Evolutionary conservation across 2,329 filamentous ascomycete genomes (phyloP), one percentile per base, ranked within the genome.

Genomic region (Aspergillus jensenii): DNA sequence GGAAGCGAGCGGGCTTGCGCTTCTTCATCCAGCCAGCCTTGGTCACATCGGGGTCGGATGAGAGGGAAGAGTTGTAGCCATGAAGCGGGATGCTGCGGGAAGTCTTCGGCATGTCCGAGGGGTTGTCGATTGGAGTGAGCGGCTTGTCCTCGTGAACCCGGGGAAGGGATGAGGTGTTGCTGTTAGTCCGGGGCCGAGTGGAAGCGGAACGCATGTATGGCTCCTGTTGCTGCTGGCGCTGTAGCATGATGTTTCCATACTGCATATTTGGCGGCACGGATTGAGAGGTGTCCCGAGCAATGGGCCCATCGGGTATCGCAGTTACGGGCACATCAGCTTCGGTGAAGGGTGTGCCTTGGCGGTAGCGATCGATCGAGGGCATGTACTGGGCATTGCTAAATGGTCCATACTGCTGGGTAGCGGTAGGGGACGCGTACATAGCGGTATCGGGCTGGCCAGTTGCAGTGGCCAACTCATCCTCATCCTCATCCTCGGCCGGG

Each of bases 261-360:
- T 86, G 88, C 92, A 97, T 96, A 76, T 96, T 88, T 6, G 93
- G 93, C 44, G 93, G 93, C 0, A 97, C 93, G 6, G 93, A 97
- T 74, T 96, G 91, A 27, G 91, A 96, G 47, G 82, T 80, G 68
- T 95, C 89, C 50, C 93, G 88, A 44, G 88, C 82, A 35, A 96
- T 81, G 6, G 90, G 90, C 0, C 89, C 90, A 15, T 86, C 68
- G 1, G 86, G 85, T 45, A 93, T 80, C 3, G 87, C 84, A 1
- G 90, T 95, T 59, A 96, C 78, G 1, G 93, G 92, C 12, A 93
- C 87, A 71, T 97, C 93, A 82, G 95, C 88, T 70, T 96, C 92
- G 2, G 93, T 96, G 73, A 93, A 90, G 15, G 93, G 93, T 0
- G 91, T 96, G 19, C 87, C 89, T 62, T 91, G 88, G 55, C 90